Base-by-base conservation (phyloP, 805 yeast species). In the Candida krabiensis region DNA sequence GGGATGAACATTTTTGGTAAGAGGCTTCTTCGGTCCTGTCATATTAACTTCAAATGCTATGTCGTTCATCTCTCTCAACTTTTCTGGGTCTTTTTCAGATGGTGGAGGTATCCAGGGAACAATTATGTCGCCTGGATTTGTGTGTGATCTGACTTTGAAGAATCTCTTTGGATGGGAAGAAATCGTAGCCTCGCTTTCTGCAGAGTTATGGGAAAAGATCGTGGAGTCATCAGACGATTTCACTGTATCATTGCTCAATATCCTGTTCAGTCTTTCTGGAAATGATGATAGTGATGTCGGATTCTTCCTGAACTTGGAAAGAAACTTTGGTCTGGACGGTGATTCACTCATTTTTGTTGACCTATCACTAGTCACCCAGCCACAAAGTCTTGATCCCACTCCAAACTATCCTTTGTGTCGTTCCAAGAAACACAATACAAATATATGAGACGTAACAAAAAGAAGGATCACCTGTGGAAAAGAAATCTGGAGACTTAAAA, bases 31-130 rank as follows among this genome's bases (percentile, higher is more conserved):
- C 9, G 48, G 40, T 16, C 35, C 35, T 5, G 28, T 29, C 40
- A 44, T 36, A 26, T 41, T 40, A 9, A 58, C 50, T 40, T 60
- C 64, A 37, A 58, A 60, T n/a, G 64, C 64, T 15, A 53, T 48
- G 29, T 52, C 55, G 22, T 49, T 48, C 35, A 51, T 53, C 33
- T 52, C 53, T n/a, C 49, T 30, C 19, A 45, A 28, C 17, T 43
- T 38, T 12, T 44, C 43, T 9, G 44, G 40, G 22, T 41, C 41
- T n/a, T 28, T 28, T 18, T 39, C 33, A 13, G 19, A 31, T 3
- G 21, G 29, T 12, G 21, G 38, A 11, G 44, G 22, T 12, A 37
- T 15, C 9, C 19, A 35, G 2, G 47, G 52, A 16, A 49, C 30
- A 6, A 38, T 26, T 21, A 36, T 41, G 18, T 40, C 46, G 11